These are phyloP conservation scores for Penicillium silybi DNA, from an alignment of 495 filamentous ascomycete genomes.

Conservation along the genomic window DNA sequence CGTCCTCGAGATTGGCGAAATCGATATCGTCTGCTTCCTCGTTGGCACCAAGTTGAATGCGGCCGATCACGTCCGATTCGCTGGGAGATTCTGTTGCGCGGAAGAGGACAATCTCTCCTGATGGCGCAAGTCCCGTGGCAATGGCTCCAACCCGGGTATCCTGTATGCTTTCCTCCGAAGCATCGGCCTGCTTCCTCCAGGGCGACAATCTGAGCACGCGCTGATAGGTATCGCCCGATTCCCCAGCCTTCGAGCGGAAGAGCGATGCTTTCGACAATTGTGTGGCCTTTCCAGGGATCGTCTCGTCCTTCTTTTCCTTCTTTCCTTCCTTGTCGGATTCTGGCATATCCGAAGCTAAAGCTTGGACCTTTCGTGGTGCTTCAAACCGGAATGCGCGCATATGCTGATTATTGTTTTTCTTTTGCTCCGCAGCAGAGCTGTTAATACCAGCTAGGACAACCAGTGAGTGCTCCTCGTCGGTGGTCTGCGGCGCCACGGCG, in stretches of 20 bases:
- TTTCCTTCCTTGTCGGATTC: slow-evolving; percentile 12
- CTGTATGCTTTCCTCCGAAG: slow-evolving; percentile 5
- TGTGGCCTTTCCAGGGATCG: slow-evolving; percentile 41
- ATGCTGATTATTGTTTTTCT: slow-evolving; percentile 81
- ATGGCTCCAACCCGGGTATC: slow-evolving; percentile 62
- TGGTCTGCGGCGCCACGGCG: slow-evolving; percentile 54
- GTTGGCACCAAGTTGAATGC: slow-evolving; percentile 55
- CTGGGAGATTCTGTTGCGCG: slow-evolving; percentile 53
- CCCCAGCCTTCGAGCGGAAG: slow-evolving; percentile 52
- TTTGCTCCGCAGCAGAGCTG: slow-evolving; percentile 64
- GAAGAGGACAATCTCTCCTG: slow-evolving; percentile 78
- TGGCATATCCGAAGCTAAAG: not conserved
- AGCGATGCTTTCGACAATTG: slow-evolving; percentile 56
- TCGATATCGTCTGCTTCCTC: slow-evolving; percentile 83
- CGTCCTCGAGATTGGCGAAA: slow-evolving; percentile 52
- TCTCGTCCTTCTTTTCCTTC: slow-evolving; percentile 17
- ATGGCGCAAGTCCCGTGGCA: slow-evolving; percentile 67
- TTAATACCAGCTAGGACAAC: slow-evolving; percentile 82
- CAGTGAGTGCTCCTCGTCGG: slow-evolving; percentile 44
- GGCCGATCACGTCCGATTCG: slow-evolving; percentile 59
- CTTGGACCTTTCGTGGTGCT: slow-evolving; percentile 31
- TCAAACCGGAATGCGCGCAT: slow-evolving; percentile 73
- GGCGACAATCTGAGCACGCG: slow-evolving; percentile 70
- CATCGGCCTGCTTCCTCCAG: slow-evolving; percentile 39
- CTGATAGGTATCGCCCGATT: slow-evolving; percentile 68